A percentile compares a stretch with the other conserved stretches of the same genome.
phyloP scores from a whole-genome alignment of 768 basidiomycete species.

The Boletus rufocinnamomeus region DNA sequence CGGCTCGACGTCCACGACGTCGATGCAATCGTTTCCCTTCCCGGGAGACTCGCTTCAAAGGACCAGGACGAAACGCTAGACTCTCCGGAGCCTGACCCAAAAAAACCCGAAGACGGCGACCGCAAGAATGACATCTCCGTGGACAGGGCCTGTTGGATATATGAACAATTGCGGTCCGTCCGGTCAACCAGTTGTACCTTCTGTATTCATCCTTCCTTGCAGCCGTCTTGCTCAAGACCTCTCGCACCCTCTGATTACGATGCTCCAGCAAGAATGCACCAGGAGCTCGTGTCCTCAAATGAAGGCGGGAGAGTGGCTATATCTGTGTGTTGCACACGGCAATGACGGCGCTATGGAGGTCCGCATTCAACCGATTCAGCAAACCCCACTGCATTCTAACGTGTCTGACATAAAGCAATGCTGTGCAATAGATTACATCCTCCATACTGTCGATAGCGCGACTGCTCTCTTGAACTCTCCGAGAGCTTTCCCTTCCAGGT shows the following conservation, averaged over 20 bases:
- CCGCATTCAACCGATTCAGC: constrained; percentile 20
- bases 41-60: constrained; percentile 45
- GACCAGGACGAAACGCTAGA: constrained; percentile 28
- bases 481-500: constrained; percentile 91
- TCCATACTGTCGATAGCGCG: constrained; percentile 91
- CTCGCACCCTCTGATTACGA: constrained; percentile 81
- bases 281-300: constrained; percentile 90
- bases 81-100: constrained; percentile 33
- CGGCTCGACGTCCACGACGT: constrained; percentile 88
- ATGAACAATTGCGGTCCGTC: constrained; percentile 59
- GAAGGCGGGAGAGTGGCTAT: constrained; percentile 99
- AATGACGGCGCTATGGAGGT: constrained; percentile 88
- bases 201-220: constrained; percentile 3
- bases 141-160: constrained; percentile 85
- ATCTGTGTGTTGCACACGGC: constrained; percentile 93
- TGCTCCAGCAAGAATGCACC: constrained; percentile 85
- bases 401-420: constrained; percentile 62
- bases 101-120: constrained; percentile 32
- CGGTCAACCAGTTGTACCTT: background rate
- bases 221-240: constrained; percentile 90
- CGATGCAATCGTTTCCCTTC: constrained; percentile 74
- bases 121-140: constrained; percentile 56
- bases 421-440: constrained; percentile 95
- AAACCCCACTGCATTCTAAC: constrained; percentile 20
- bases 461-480: constrained; percentile 90